Evolutionary conservation across 345 rosid species (phyloP), one percentile per base, ranked within the genome.

Genomic region (Eucalyptus polyanthemos): DNA sequence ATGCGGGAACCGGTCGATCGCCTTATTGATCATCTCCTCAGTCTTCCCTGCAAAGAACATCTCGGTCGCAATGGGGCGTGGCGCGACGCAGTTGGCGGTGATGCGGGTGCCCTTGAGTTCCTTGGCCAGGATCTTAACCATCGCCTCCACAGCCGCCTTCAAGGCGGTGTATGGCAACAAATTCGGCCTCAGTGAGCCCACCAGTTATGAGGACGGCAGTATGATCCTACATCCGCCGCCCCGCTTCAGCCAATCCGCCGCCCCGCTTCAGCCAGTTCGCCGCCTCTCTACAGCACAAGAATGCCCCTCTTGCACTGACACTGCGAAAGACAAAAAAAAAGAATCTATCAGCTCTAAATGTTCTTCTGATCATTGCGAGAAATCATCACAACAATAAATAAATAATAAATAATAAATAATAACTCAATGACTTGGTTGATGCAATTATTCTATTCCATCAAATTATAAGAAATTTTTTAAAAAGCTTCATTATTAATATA

Each of bases 51-150:
- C 86, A 7, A 80, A 87, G 76, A 90, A 87, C 89, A 90, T 42
- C 44, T 90, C 86, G 6, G 87, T 90, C 31, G 83, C 88, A 29
- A 81, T 80, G 27, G 89, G 88, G 37, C 91, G 45, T 13, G 89
- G 89, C 12, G 87, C 86, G 8, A 90, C 87, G 9, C 88, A 60
- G 67, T 83, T 90, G 27, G 88, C 89, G 21, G 89, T 88, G 50
- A 90, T 87, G 54, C 49, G 22, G 15, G 89, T 90, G 50, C 91
- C 91, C 89, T 50, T 90, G 89, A 90, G 91, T 86, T 90, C 91
- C 89, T 90, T 90, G 37, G 91, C 91, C 15, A 90, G 85, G 37
- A 90, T 90, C 88, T 88, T 87, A 51, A 80, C 80, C 88, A 90
- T 90, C 10, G 88, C 21, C 87, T 87, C 60, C 53, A 83, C 89